phyloP scores from a whole-genome alignment of 2,329 filamentous ascomycete genomes.

The Fusarium piperis region DNA sequence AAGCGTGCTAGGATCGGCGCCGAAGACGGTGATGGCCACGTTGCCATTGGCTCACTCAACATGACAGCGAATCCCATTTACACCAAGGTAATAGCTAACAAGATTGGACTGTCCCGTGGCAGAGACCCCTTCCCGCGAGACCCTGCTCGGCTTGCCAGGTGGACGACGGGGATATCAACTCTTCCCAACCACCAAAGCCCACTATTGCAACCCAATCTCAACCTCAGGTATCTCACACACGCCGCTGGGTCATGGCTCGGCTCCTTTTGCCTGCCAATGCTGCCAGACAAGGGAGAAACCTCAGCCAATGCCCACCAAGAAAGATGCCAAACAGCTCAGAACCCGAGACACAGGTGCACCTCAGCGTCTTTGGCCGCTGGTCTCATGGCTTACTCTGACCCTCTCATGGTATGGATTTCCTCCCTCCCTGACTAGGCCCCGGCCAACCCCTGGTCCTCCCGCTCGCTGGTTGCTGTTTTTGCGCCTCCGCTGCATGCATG shows the following conservation, averaged over 20 bases:
- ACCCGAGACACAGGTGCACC: constrained; percentile 11
- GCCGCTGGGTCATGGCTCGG: neutral
- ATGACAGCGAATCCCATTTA: neutral
- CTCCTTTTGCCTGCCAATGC: neutral
- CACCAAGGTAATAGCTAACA: neutral
- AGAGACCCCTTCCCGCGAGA: constrained; percentile 6
- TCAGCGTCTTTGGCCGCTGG: neutral
- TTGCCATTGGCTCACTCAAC: constrained; percentile 3
- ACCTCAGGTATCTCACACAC: neutral
- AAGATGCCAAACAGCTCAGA: neutral
- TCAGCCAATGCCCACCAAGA: neutral
- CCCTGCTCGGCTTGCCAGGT: constrained; percentile 3
- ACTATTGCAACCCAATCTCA: constrained; percentile 31
- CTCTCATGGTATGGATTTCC: constrained; percentile 1
- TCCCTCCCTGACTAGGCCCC: neutral
- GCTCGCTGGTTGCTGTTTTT: neutral
- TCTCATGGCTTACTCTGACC: neutral
- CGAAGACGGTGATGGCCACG: constrained; percentile 1
- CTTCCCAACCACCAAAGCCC: constrained; percentile 13
- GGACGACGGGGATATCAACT: constrained; percentile 18
- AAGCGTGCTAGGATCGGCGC: constrained; percentile 13
- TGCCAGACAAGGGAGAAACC: constrained; percentile 3
- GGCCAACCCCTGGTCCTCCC: neutral
- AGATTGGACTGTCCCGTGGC: neutral
- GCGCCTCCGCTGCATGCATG: constrained; percentile 9